Base-by-base conservation (phyloP, 805 yeast genomes). In the Sugiyamaella smithiae region DNA sequence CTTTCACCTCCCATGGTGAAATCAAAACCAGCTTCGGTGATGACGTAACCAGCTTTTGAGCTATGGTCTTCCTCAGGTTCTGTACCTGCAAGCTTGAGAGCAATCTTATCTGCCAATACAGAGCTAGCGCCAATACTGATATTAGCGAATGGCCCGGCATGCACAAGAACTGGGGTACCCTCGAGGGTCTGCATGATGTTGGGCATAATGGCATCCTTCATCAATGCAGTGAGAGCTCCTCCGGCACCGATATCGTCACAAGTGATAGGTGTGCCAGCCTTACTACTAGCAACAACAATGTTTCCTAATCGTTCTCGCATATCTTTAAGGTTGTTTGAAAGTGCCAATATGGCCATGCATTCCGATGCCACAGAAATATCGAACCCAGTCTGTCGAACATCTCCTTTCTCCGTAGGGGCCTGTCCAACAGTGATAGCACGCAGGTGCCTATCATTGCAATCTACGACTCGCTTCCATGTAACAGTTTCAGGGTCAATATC, bases 1-100 rank as follows among this genome's bases (percentile, higher is more conserved):
- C 98, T 80, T 74, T 91, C 99, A 59, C 98, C 98, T 57, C 99
- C 99, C 98, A 91, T 91, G 43, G 97, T 91, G 75, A 93, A 91
- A 70, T 91, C 98, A 71, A 91, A 91, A 46, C 99, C 99, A 33
- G 98, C 97, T 69, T 91, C 99, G 44, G 99, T 91, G 53, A 91
- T 88, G 48, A 89, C 98, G 65, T 80, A 91, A 57, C 98, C 98
- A 24, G 64, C 63, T 43, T 61, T 57, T 45, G 65, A 66, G 17
- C 55, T 59, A 38, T 53, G 60, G 41, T 64, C 65, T 49, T 65
- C 68, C 62, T 73, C 69, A 36, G 72, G 68, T 46, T 74, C 76
- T 29, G 80, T 73, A 60, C 93, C 93, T 14, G 95, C 89, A 59
- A 91, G 79, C 71, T 91, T 89, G 64, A 91, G 76, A 4, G 96